Evolutionary conservation across 371 early-diverging fungal species (phyloP).

Genomic region (Mortierella sp.): DNA sequence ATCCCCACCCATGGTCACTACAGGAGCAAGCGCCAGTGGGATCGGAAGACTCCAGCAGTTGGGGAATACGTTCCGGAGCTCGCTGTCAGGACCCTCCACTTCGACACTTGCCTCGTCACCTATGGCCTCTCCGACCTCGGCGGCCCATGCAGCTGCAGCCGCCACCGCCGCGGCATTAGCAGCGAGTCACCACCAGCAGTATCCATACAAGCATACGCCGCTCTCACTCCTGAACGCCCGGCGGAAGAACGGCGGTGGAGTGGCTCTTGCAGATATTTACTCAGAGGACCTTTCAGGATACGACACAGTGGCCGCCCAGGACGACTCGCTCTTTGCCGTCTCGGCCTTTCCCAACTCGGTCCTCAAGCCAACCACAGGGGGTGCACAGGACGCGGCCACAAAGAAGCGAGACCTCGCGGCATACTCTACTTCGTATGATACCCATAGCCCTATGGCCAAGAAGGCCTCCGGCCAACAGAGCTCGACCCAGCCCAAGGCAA

Average conservation of each 20-base stretch:
- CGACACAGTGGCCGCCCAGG: constrained; percentile 5
- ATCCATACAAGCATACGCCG: constrained; percentile 33
- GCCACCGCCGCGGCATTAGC: constrained; percentile 45
- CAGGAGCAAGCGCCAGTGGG: constrained; percentile 1
- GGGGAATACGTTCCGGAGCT: too few species aligned
- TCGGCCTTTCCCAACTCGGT: constrained; percentile 49
- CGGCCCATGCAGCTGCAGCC: constrained; percentile 38
- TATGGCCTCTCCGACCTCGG: not conserved
- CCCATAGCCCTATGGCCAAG: constrained; percentile 47
- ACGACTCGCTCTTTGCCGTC: not conserved
- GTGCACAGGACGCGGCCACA: constrained; percentile 24
- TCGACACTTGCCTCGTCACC: constrained; percentile 11
- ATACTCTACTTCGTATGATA: constrained; percentile 50
- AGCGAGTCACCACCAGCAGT: constrained; percentile 24
- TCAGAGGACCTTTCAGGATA: constrained; percentile 32
- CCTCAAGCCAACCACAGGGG: constrained; percentile 32
- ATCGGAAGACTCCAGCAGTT: too few species aligned
- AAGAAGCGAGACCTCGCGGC: constrained; percentile 51
- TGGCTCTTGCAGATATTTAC: constrained; percentile 45
- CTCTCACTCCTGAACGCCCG: constrained; percentile 39
- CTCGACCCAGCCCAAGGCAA: constrained; percentile 11
- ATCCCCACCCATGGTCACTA: constrained; percentile 23
- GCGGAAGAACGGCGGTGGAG: constrained; percentile 32
- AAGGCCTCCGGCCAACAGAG: constrained; percentile 39
- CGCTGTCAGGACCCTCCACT: not conserved